Conservation (phyloP, 2,329 filamentous ascomycete species). For the Proliferodiscus dingleyae region DNA sequence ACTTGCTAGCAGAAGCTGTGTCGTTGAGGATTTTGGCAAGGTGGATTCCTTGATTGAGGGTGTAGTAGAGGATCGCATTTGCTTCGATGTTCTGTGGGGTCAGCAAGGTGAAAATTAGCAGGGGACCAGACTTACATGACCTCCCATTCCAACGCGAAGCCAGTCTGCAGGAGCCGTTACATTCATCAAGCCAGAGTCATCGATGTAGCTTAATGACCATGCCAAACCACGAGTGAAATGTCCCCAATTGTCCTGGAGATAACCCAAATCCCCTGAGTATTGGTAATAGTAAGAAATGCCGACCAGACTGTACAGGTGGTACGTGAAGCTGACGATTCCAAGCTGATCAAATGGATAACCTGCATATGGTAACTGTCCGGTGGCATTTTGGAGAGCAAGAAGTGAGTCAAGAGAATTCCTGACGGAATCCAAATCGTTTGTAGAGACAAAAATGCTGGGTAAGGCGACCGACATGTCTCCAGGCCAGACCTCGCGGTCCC, state of each 20-base stretch:
- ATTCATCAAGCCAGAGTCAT: constrained; percentile 29
- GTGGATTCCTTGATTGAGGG: constrained; percentile 43
- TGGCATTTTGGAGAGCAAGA: constrained; percentile 34
- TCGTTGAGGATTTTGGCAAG: constrained; percentile 31
- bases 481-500: constrained; percentile 56
- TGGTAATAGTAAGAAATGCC: constrained; percentile 53
- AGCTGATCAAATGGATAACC: constrained; percentile 41
- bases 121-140: constrained; percentile 15
- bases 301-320: constrained; percentile 54
- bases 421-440: constrained; percentile 43
- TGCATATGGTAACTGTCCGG: constrained; percentile 44
- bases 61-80: constrained; percentile 37
- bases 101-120: too few species aligned
- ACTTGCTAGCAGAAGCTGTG: not conserved
- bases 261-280: constrained; percentile 47
- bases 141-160: constrained; percentile 23
- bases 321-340: constrained; percentile 46
- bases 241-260: constrained; percentile 42
- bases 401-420: constrained; percentile 44
- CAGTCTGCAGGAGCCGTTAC: constrained; percentile 20
- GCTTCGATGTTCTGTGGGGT: constrained; percentile 19
- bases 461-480: constrained; percentile 57
- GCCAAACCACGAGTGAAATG: constrained; percentile 44
- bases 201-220: constrained; percentile 37
- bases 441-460: constrained; percentile 47